Conservation (phyloP, 2,329 filamentous ascomycete species). For the Monosporascus sp. region DNA sequence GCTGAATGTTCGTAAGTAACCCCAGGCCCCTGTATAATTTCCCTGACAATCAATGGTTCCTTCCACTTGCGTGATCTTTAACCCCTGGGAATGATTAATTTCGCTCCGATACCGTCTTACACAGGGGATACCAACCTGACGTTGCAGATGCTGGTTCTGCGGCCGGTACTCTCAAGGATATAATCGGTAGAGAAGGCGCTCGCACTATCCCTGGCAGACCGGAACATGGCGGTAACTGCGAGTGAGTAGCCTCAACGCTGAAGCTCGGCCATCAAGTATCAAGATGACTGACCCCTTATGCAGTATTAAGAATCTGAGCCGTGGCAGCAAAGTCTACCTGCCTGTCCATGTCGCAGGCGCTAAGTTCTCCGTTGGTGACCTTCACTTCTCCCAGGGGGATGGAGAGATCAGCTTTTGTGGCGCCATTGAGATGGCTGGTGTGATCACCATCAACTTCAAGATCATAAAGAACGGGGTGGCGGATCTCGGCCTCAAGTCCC, state of each 20-base stretch:
- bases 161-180: conserved; percentile 51
- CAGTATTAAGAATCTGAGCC: conserved; percentile 72
- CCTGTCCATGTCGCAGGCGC: conserved; percentile 83
- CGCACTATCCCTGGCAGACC: conserved; percentile 79
- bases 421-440: conserved; percentile 90
- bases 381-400: conserved; percentile 85
- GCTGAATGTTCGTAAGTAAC: conserved; percentile 47
- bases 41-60: too few species aligned
- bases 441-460: conserved; percentile 85
- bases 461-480: conserved; percentile 78
- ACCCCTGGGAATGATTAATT: too few species aligned
- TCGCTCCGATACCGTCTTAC: too few species aligned
- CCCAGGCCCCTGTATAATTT: too few species aligned
- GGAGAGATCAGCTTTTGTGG: conserved; percentile 87
- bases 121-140: background rate
- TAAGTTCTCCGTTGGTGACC: conserved; percentile 84
- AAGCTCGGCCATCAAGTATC: background rate
- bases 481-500: conserved; percentile 71
- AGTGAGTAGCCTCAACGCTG: conserved; percentile 32
- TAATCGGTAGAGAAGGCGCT: conserved; percentile 72
- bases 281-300: background rate
- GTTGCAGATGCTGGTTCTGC: conserved; percentile 59
- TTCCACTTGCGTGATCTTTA: too few species aligned
- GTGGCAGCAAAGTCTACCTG: conserved; percentile 78
- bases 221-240: conserved; percentile 86